Evolutionary conservation across 306 rosid genomes (phyloP).

Genomic region (Dryas octopetala): DNA sequence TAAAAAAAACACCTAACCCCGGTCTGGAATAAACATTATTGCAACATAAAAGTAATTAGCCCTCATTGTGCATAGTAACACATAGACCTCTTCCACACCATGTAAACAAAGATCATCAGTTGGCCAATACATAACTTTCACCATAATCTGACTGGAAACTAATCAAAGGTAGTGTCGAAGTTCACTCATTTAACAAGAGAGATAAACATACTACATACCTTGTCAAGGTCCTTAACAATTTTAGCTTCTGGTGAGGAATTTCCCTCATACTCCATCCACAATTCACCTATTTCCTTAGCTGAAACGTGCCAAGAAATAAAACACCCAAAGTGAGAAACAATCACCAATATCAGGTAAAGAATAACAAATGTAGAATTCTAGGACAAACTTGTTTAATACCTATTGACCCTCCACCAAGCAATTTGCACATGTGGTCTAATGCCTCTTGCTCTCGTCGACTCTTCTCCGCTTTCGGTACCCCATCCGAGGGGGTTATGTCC

Average conservation of each 20-base stretch:
- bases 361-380: background rate
- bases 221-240: slow-evolving; percentile 90
- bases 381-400: slow-evolving; percentile 38
- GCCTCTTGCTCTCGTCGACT: slow-evolving; percentile 70
- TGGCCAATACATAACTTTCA: background rate
- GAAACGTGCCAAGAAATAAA: slow-evolving; percentile 24
- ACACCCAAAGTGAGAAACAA: slow-evolving; percentile 22
- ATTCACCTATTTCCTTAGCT: slow-evolving; percentile 76
- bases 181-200: slow-evolving; percentile 22
- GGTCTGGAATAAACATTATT: background rate
- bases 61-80: background rate
- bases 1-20: background rate
- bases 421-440: slow-evolving; percentile 79
- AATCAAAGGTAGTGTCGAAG: slow-evolving; percentile 10
- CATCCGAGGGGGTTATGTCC: slow-evolving; percentile 83
- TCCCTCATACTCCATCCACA: slow-evolving; percentile 86
- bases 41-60: background rate
- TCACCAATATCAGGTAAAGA: slow-evolving; percentile 2
- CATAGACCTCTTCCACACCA: background rate
- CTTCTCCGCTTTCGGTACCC: slow-evolving; percentile 78
- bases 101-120: background rate
- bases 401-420: slow-evolving; percentile 87
- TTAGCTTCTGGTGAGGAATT: slow-evolving; percentile 82
- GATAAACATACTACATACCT: slow-evolving; percentile 40
- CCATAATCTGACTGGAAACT: background rate